Base-by-base conservation (phyloP, 768 basidiomycete species). In the Kwoniella dejecticola region DNA sequence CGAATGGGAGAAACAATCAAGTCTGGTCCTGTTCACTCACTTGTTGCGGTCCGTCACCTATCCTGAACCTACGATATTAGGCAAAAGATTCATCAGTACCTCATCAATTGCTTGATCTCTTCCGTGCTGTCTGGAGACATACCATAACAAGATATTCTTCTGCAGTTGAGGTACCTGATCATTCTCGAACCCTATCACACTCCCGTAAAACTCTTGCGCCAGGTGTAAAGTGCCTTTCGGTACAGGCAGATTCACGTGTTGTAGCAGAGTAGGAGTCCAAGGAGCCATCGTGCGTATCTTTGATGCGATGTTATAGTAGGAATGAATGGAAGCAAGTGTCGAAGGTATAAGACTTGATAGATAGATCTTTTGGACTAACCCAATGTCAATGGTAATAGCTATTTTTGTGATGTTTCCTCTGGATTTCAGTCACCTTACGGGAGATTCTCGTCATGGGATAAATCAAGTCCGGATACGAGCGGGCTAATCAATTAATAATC, bases 221-320 rank as follows among this genome's bases (percentile, higher is more conserved):
- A 75, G 63, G 21, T 74, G 67, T 10, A 78, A 58, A 8, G 60
- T 67, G 7, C 75, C 76, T 31, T 61, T 42, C 3, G 70, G 71
- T 17, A 78, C 75, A 0, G 60, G 62, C 17, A 78, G 49, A 63
- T 78, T 76, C 69, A 76, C 57, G 46, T 78, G 77, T 60, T 74
- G 72, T 2, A 74, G 49, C 2, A 59, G 15, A n/a, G 59, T 63
- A 2, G 72, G 72, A 2, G 69, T 52, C 58, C 66, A 73, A 4
- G 53, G 31, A 19, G 62, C 17, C 63, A 65, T 60, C 3, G 53
- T 21, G 36, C 10, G 3, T 40, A n/a, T 4, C 13, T 4, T 13
- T 49, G 48, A 21, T n/a, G 48, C 36, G 13, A 26, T 21, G 19
- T 49, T n/a, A 23, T 13, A 24, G 33, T 11, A 10, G 44, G 15